Evolutionary conservation across 768 basidiomycete genomes (phyloP), one percentile per base, ranked within the genome.

Genomic region (Suillus subaureus): DNA sequence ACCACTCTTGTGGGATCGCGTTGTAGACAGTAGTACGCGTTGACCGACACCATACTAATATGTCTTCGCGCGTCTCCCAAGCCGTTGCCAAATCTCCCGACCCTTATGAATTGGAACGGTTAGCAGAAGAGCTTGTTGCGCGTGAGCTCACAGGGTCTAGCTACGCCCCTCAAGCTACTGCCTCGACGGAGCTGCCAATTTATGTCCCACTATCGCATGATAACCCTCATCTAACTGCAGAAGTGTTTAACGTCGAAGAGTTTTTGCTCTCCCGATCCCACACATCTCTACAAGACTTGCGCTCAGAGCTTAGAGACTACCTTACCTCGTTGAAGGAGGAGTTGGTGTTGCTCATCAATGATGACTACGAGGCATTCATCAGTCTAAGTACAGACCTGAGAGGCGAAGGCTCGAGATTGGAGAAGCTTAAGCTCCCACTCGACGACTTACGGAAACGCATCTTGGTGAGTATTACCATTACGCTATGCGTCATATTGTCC

Each of bases 351-450:
- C 87, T 99, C 72, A 97, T 99, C 75, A 99, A 99, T 77, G 91
- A 95, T 70, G 97, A 99, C 79, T 99, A 99, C 73, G 96, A 96
- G 75, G 96, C 96, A 16, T 99, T 99, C 75, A 97, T 99, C 72
- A 94, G 93, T 70, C 82, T 99, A 37, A 96, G 96, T 68, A 96
- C 96, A 4, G 95, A 98, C 71, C 76, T 99, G 68, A 85, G 89
- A 69, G 94, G 91, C 52, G 96, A 98, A 78, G 91, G 92, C 3
- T 81, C 83, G 45, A 82, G 94, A 68, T 75, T 97, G 70, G 82
- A 84, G 65, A 80, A 84, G 65, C 74, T 99, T 64, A 88, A 89
- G 69, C 76, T 76, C 31, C 96, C 97, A 0, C 75, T 99, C 61
- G 77, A 72, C 11, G 82, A 80, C 26, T 75, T 99, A 26, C 87